Percentiles rank a stretch among this genome's conserved stretches.
Conservation (phyloP, 2,329 filamentous ascomycete species). For the Ophiocordyceps unilateralis region DNA sequence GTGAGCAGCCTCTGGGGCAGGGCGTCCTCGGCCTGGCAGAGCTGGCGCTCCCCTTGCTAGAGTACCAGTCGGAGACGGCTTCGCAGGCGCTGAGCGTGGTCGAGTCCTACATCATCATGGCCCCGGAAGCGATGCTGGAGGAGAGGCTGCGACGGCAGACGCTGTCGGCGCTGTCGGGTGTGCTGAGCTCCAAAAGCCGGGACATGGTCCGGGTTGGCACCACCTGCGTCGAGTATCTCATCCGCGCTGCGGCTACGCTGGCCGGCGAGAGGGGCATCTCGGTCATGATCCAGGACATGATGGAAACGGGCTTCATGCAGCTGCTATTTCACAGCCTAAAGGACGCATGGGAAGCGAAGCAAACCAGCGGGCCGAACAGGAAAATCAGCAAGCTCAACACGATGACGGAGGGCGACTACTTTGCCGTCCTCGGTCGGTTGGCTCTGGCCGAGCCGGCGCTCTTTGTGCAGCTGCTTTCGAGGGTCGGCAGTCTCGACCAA, state of each 20-base stretch:
- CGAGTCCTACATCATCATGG: constrained; percentile 54
- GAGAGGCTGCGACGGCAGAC: constrained; percentile 34
- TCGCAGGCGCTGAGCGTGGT: constrained; percentile 45
- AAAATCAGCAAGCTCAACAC: constrained; percentile 53
- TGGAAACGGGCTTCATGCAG: constrained; percentile 43
- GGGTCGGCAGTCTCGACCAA: constrained; percentile 27
- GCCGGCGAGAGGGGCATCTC: constrained; percentile 44
- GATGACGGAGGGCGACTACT: constrained; percentile 70
- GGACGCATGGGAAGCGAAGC: constrained; percentile 54
- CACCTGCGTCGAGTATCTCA: constrained; percentile 45
- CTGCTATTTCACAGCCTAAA: constrained; percentile 49
- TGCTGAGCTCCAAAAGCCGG: constrained; percentile 34
- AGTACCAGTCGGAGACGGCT: constrained; percentile 47
- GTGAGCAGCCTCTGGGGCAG: constrained; percentile 39
- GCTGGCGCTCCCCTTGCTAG: constrained; percentile 47
- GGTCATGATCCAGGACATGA: constrained; percentile 47
- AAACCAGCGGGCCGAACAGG: constrained; percentile 66
- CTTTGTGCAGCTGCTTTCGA: constrained; percentile 41
- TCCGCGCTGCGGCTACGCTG: constrained; percentile 43
- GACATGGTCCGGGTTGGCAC: constrained; percentile 41
- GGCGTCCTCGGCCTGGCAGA: constrained; percentile 47
- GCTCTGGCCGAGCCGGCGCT: constrained; percentile 53
- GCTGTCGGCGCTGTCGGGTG: constrained; percentile 29
- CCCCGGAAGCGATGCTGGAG: constrained; percentile 47
- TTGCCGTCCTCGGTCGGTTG: constrained; percentile 65